Percentiles rank a stretch among this genome's conserved stretches.
These are phyloP conservation scores for Pseudocercospora fuligena DNA, from an alignment of 2,329 filamentous ascomycete species.

Conservation along the genomic window DNA sequence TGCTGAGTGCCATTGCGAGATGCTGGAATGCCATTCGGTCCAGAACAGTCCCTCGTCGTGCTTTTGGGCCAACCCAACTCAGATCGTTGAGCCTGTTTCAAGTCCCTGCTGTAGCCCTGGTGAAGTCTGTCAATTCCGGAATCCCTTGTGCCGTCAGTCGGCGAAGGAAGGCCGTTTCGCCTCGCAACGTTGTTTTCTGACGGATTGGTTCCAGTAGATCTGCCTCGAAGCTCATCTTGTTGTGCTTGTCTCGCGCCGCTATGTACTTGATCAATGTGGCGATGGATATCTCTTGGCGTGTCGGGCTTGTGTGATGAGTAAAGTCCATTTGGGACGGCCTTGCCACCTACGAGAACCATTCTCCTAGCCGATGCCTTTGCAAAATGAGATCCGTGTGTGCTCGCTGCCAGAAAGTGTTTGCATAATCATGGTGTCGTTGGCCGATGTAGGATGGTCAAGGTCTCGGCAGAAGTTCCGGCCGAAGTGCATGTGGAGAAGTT, in stretches of 20 bases:
- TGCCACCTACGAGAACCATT: neutral
- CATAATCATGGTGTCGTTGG: neutral
- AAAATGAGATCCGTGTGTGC: too few relatives aligned
- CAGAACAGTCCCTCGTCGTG: neutral
- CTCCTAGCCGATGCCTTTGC: neutral
- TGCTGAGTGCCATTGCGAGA: neutral
- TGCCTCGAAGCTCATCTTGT: neutral
- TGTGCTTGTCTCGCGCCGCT: neutral
- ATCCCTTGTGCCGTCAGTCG: neutral
- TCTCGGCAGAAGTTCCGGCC: neutral
- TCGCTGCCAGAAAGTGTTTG: neutral
- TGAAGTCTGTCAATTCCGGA: neutral
- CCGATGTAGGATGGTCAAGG: too few relatives aligned
- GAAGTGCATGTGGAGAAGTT: neutral
- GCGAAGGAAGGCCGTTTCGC: neutral
- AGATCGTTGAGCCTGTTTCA: conserved; percentile 1
- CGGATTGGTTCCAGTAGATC: neutral
- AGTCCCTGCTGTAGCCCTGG: neutral
- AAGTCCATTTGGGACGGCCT: conserved; percentile 7
- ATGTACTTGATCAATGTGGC: neutral
- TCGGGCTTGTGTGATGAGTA: neutral
- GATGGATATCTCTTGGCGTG: neutral
- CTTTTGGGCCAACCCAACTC: neutral
- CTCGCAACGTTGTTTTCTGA: neutral
- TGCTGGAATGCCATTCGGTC: neutral